Conservation (phyloP, 2,329 filamentous ascomycete genomes). For the Cryphonectria naterciae region DNA sequence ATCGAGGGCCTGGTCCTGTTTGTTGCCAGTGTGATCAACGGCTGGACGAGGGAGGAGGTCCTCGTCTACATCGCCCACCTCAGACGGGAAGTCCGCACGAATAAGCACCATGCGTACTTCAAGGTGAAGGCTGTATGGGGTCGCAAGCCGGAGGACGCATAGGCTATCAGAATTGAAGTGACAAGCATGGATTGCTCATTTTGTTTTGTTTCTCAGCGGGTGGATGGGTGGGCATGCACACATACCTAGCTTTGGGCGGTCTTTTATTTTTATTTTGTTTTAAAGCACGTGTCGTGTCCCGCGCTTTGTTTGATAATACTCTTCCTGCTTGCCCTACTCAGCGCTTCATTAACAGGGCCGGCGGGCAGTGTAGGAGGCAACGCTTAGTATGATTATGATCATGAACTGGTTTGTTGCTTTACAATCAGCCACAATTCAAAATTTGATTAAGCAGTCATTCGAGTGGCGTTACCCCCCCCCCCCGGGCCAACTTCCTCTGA, state of each 20-base stretch:
- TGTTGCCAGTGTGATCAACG: slow-evolving; percentile 41
- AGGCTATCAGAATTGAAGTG: too few species aligned
- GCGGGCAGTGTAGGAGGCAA: background rate
- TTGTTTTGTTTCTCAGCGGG: background rate
- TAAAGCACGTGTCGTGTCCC: background rate
- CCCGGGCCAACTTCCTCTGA: background rate
- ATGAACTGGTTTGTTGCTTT: background rate
- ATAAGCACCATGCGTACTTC: slow-evolving; percentile 38
- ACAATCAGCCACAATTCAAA: background rate
- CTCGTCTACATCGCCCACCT: slow-evolving; percentile 41
- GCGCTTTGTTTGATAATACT: background rate
- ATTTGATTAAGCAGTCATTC: background rate
- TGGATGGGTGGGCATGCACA: background rate
- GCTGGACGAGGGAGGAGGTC: slow-evolving; percentile 42
- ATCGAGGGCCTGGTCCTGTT: slow-evolving; percentile 35
- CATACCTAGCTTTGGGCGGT: background rate
- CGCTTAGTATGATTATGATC: background rate
- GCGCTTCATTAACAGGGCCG: background rate
- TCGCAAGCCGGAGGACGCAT: slow-evolving; percentile 32
- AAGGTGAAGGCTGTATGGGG: slow-evolving; percentile 38
- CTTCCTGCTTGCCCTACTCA: background rate
- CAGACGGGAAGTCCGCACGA: slow-evolving; percentile 38
- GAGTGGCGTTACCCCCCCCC: background rate
- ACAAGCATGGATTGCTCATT: background rate
- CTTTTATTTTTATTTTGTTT: background rate